Conservation (phyloP, 768 basidiomycete genomes). For the Tephrocybe sp. region DNA sequence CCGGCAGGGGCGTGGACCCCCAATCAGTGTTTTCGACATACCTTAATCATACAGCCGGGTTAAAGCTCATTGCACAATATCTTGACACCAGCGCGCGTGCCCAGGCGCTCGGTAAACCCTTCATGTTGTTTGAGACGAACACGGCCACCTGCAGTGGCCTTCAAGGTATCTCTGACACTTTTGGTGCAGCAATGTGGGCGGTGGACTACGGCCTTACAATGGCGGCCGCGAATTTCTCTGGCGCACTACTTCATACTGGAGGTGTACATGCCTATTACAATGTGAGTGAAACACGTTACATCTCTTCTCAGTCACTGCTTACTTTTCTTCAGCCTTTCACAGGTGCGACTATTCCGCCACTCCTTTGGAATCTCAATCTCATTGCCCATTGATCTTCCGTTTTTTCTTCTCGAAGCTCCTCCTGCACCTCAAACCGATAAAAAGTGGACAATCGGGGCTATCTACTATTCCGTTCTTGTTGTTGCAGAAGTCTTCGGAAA, state of each 20-base stretch:
- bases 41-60: conserved; percentile 57
- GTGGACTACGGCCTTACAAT: conserved; percentile 63
- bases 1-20: conserved; percentile 41
- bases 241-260: conserved; percentile 57
- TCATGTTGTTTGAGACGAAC: conserved; percentile 73
- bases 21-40: conserved; percentile 52
- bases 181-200: conserved; percentile 63
- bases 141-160: conserved; percentile 69
- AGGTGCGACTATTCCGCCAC: conserved; percentile 29
- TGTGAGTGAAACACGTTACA: conserved; percentile 33
- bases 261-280: conserved; percentile 70
- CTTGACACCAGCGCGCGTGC: conserved; percentile 46
- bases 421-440: conserved; percentile 55
- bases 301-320: conserved; percentile 31
- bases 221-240: conserved; percentile 56
- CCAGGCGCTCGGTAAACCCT: conserved; percentile 38
- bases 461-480: conserved; percentile 72
- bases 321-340: conserved; percentile 52
- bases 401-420: conserved; percentile 27
- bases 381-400: background rate
- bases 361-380: background rate
- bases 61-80: conserved; percentile 49
- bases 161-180: conserved; percentile 58
- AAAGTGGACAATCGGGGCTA: conserved; percentile 71
- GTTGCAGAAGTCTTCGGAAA: conserved; percentile 69